phyloP scores from a whole-genome alignment of 805 yeast species.

The Metschnikowia sp. region DNA sequence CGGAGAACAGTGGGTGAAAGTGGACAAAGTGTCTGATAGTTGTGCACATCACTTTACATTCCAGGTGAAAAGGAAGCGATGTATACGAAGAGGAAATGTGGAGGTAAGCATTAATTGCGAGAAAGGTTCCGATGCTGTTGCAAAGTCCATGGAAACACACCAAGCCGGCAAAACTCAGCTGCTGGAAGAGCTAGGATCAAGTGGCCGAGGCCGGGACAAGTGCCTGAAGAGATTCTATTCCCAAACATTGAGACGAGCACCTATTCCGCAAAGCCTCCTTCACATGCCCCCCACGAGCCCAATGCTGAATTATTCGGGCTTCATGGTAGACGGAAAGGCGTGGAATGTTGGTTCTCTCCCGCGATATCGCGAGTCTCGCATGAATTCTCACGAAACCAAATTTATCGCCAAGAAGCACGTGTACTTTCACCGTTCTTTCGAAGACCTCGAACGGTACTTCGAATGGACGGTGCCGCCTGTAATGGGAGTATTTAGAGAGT shows the following conservation, averaged over 20 bases:
- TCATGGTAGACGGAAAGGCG: conserved; percentile 7
- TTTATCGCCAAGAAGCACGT: conserved; percentile 33
- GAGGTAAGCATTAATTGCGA: background rate
- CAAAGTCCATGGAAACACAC: no score
- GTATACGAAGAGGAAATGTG: conserved; percentile 4
- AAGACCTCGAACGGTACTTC: conserved; percentile 1
- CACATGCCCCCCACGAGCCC: conserved; percentile 7
- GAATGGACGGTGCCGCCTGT: conserved; percentile 25
- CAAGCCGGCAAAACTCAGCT: no score
- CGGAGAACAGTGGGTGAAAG: conserved; percentile 11
- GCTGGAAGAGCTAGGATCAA: no score
- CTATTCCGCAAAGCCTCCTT: conserved; percentile 8
- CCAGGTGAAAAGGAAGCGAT: conserved; percentile 3
- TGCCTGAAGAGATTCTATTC: no score
- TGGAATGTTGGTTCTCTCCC: conserved; percentile 45
- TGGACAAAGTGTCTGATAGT: conserved; percentile 3
- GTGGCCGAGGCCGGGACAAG: no score
- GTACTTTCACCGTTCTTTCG: conserved; percentile 36
- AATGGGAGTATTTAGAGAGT: conserved; percentile 40
- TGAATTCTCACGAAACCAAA: conserved; percentile 19
- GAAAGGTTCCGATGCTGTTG: background rate
- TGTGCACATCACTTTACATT: conserved; percentile 5
- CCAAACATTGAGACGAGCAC: background rate
- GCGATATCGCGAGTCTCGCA: conserved; percentile 24
- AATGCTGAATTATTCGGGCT: conserved; percentile 6